phyloP scores from a whole-genome alignment of 1,139 yeast species.

The Scheffersomyces lignicola region DNA sequence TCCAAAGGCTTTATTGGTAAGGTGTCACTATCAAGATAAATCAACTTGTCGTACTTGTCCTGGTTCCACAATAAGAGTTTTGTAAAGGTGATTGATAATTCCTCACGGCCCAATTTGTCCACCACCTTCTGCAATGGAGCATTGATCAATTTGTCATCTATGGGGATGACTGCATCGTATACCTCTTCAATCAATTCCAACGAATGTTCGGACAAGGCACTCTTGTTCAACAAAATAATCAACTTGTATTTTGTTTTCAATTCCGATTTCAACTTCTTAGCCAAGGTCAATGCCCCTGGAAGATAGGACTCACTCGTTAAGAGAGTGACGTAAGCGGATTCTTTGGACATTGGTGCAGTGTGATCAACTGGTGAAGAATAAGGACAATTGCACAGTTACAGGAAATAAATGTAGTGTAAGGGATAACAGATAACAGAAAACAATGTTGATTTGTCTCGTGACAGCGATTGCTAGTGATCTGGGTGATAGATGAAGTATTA shows the following conservation, averaged over 20 bases:
- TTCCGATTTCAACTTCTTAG: slow-evolving; percentile 19
- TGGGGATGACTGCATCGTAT: slow-evolving; percentile 27
- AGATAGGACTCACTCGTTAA: slow-evolving; percentile 29
- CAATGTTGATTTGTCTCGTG: too few species aligned
- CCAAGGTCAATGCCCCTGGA: slow-evolving; percentile 33
- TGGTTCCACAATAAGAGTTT: slow-evolving; percentile 31
- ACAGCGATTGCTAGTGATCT: too few species aligned
- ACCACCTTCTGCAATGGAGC: slow-evolving; percentile 22
- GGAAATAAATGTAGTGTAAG: too few species aligned
- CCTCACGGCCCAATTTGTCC: slow-evolving; percentile 24
- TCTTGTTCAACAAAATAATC: slow-evolving; percentile 22
- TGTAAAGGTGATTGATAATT: slow-evolving; percentile 28
- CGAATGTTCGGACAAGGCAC: slow-evolving; percentile 17
- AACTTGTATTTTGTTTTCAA: slow-evolving; percentile 20
- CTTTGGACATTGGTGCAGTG: too few species aligned
- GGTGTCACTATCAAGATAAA: slow-evolving; percentile 33
- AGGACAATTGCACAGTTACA: too few species aligned
- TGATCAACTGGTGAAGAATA: too few species aligned
- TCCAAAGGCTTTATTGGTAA: slow-evolving; percentile 27
- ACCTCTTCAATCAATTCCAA: slow-evolving; percentile 17
- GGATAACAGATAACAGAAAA: too few species aligned
- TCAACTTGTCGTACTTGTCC: slow-evolving; percentile 21
- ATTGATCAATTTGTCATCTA: slow-evolving; percentile 19
- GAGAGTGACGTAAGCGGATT: slow-evolving; percentile 28
- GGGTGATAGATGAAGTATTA: too few species aligned